Evolutionary conservation across 83 land plant genomes (phyloP).

Genomic region (Picea mariana): DNA sequence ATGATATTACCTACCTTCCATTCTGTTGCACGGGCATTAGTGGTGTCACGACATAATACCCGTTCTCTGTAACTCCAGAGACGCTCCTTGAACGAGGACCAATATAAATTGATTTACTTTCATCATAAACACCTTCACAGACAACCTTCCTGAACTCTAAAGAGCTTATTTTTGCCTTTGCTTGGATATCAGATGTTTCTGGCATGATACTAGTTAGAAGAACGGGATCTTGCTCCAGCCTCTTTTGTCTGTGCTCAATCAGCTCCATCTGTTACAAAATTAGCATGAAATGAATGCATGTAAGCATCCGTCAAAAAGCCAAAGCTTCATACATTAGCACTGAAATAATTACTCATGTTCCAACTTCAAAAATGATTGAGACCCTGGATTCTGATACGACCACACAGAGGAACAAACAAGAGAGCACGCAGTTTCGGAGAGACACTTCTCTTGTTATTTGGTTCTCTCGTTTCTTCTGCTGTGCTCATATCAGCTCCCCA

Average conservation of each 20-base stretch:
- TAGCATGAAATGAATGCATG: neutral
- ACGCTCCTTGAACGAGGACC: slow-evolving; percentile 89
- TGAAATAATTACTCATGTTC: neutral
- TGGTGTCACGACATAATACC: slow-evolving; percentile 85
- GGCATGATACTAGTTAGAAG: slow-evolving; percentile 15
- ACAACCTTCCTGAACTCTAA: slow-evolving; percentile 78
- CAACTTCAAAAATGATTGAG: neutral
- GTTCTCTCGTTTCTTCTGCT: no score
- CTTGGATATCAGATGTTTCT: slow-evolving; percentile 13
- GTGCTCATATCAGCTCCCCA: neutral
- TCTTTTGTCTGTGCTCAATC: slow-evolving; percentile 59
- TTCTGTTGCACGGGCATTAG: slow-evolving; percentile 17
- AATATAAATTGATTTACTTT: slow-evolving; percentile 67
- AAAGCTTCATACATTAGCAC: neutral
- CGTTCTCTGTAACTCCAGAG: slow-evolving; percentile 86
- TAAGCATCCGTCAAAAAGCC: neutral
- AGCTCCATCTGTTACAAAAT: slow-evolving; percentile 58
- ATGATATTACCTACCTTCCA: no score
- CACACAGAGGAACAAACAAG: neutral
- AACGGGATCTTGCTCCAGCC: slow-evolving; percentile 71
- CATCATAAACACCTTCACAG: slow-evolving; percentile 77
- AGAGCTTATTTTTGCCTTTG: slow-evolving; percentile 26
- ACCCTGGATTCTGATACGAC: neutral
- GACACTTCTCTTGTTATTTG: no score
- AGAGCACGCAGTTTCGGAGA: neutral